phyloP scores from a whole-genome alignment of 345 rosid genomes.

The Gossypium stocksii region DNA sequence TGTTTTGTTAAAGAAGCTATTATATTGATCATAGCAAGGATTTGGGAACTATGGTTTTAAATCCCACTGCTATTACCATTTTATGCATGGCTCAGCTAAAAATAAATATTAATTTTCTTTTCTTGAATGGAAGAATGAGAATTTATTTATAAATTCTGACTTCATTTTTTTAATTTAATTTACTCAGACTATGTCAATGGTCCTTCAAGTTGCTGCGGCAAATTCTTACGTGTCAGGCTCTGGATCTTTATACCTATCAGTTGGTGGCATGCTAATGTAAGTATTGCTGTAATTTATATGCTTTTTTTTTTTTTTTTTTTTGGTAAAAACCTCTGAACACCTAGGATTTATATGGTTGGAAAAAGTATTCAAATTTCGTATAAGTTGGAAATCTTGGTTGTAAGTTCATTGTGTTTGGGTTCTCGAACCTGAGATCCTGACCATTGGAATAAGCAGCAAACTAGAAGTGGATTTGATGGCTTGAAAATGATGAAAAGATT shows the following conservation, averaged over 20 bases:
- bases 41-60: neutral
- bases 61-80: neutral
- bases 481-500: neutral
- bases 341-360: neutral
- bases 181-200: conserved; percentile 80
- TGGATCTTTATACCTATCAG: conserved; percentile 59
- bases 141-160: neutral
- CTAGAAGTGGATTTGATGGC: neutral
- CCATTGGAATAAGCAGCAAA: neutral
- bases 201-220: conserved; percentile 70
- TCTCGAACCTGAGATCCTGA: neutral
- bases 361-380: neutral
- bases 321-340: too few species aligned
- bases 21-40: neutral
- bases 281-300: conserved; percentile 20
- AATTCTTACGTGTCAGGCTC: conserved; percentile 41
- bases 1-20: neutral
- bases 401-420: neutral
- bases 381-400: neutral
- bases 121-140: neutral
- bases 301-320: neutral
- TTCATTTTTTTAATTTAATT: conserved; percentile 17
- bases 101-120: neutral
- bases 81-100: neutral
- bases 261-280: conserved; percentile 88